phyloP scores from a whole-genome alignment of 371 early-diverging fungal species.

The Rhizomucor pusillus region DNA sequence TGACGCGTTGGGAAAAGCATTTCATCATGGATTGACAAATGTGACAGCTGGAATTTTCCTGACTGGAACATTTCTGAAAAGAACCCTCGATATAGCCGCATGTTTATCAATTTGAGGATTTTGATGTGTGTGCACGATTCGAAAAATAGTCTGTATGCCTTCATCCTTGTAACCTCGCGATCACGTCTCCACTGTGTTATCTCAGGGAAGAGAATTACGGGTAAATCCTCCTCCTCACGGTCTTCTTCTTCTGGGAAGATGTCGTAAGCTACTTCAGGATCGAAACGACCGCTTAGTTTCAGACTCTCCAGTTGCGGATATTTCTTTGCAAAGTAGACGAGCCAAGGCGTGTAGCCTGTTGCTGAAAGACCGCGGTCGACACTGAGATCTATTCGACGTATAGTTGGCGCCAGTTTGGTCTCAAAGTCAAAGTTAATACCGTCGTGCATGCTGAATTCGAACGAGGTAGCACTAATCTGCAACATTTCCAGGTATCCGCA shows the following conservation, averaged over 20 bases:
- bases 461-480: neutral
- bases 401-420: neutral
- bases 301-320: neutral
- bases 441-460: slow-evolving; percentile 3
- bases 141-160: neutral
- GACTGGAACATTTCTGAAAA: slow-evolving; percentile 1
- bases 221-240: neutral
- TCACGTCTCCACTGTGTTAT: neutral
- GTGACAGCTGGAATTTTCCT: neutral
- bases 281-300: neutral
- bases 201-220: neutral
- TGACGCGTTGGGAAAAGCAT: neutral
- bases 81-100: slow-evolving; percentile 3
- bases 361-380: slow-evolving; percentile 1
- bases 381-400: neutral
- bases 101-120: neutral
- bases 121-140: neutral
- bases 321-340: slow-evolving; percentile 2
- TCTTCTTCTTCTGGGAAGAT: slow-evolving; percentile 2
- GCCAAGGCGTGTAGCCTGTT: neutral
- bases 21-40: neutral
- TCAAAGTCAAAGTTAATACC: slow-evolving; percentile 3
- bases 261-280: slow-evolving; percentile 2
- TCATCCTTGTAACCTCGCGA: slow-evolving; percentile 1
- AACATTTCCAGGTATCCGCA: neutral